phyloP scores from a whole-genome alignment of 441 rosid genomes.

The Hypseocharis bilobata region DNA sequence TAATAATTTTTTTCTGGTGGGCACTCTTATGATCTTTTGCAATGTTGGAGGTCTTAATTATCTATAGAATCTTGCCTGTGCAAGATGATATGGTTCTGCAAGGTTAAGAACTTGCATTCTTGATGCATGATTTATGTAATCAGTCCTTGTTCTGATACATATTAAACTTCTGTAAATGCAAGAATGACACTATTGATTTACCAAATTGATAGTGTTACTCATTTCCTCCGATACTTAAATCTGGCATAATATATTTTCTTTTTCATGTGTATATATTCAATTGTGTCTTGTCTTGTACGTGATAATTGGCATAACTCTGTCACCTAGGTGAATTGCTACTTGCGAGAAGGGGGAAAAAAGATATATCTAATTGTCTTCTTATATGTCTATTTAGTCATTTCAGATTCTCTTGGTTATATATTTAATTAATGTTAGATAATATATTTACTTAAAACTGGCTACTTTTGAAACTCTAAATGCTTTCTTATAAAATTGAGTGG shows the following conservation, averaged over 20 bases:
- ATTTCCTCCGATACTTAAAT: conserved; percentile 1
- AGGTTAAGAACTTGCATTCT: not conserved
- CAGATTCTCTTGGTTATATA: not conserved
- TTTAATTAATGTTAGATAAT: too few species aligned
- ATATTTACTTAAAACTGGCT: not conserved
- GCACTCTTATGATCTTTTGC: not conserved
- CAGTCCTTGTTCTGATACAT: not conserved
- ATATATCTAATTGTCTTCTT: not conserved
- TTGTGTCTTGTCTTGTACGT: not conserved
- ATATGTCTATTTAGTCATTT: not conserved
- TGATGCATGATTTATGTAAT: not conserved
- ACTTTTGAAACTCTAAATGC: not conserved
- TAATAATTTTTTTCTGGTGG: not conserved
- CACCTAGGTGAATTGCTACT: not conserved
- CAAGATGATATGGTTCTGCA: not conserved
- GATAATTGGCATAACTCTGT: not conserved
- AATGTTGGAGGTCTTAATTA: not conserved
- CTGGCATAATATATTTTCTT: not conserved
- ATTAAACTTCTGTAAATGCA: not conserved
- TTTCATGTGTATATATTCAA: not conserved
- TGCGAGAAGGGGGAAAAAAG: not conserved
- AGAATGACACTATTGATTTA: not conserved
- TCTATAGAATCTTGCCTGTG: not conserved
- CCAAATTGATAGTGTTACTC: not conserved
- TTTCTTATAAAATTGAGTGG: not conserved